phyloP scores from a whole-genome alignment of 164 flowering plant genomes.

The Umbilicus rupestris region DNA sequence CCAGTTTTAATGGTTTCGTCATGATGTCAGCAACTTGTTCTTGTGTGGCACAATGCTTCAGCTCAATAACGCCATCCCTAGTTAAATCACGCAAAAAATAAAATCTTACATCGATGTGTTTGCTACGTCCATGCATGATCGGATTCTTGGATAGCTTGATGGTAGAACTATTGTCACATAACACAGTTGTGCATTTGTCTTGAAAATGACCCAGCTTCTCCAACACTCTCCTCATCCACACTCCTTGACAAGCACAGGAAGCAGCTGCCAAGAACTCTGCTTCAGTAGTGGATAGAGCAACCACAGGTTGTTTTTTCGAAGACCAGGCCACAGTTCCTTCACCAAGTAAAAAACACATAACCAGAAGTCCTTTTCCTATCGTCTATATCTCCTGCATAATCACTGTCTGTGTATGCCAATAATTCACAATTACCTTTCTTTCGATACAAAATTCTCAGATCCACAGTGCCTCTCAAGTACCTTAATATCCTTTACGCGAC shows the following conservation, averaged over 20 bases:
- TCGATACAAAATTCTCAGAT: not conserved
- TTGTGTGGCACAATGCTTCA: not conserved
- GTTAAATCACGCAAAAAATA: not conserved
- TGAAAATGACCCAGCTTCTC: conserved; percentile 5
- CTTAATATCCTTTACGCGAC: conserved; percentile 12
- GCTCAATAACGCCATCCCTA: not conserved
- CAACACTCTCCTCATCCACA: conserved; percentile 7
- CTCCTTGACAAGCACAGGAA: not conserved
- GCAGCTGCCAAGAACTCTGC: too few species aligned
- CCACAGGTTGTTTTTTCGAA: not conserved
- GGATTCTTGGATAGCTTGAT: not conserved
- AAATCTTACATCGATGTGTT: not conserved
- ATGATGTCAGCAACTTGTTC: not conserved
- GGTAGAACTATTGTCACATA: too few species aligned
- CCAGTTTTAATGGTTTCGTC: not conserved
- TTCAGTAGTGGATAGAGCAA: too few species aligned
- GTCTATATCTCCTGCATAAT: not conserved
- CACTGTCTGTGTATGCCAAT: conserved; percentile 10
- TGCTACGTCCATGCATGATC: not conserved
- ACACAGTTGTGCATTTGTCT: not conserved
- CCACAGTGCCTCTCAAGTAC: not conserved
- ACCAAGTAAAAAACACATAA: too few species aligned
- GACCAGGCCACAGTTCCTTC: not conserved
- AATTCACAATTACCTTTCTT: conserved; percentile 9
- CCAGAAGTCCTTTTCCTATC: too few species aligned